Conservation (phyloP, 352 stramenopile genomes). For the Pythium brassicae region DNA sequence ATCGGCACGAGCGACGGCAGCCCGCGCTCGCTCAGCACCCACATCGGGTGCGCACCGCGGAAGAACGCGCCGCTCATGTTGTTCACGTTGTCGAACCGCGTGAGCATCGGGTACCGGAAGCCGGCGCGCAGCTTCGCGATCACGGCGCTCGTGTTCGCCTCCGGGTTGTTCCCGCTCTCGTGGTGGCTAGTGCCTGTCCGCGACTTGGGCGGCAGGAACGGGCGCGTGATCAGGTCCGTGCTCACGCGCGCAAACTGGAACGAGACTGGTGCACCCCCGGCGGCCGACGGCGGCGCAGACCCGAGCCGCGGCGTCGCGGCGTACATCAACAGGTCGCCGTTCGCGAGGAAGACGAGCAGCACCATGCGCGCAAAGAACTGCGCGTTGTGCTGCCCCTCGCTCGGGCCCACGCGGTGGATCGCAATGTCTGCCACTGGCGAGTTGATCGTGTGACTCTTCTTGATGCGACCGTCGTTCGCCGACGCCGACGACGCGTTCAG, state of each 20-base stretch:
- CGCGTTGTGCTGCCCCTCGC: conserved; percentile 64
- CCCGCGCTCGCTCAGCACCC: conserved; percentile 71
- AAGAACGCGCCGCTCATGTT: conserved; percentile 85
- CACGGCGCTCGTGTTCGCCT: conserved; percentile 65
- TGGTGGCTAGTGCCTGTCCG: conserved; percentile 42
- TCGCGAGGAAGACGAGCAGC: conserved; percentile 78
- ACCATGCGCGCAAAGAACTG: conserved; percentile 79
- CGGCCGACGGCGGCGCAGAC: conserved; percentile 17
- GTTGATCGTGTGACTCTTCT: conserved; percentile 78
- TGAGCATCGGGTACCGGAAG: conserved; percentile 86
- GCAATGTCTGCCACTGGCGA: conserved; percentile 79
- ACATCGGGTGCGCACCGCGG: conserved; percentile 79
- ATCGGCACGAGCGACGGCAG: conserved; percentile 68
- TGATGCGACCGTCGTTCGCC: conserved; percentile 73
- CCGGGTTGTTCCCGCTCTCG: conserved; percentile 38
- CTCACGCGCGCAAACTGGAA: conserved; percentile 68
- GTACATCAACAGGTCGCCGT: conserved; percentile 83
- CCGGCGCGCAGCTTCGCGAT: conserved; percentile 67
- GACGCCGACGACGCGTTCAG: conserved; percentile 65
- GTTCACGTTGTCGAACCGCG: conserved; percentile 77
- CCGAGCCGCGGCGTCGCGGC: conserved; percentile 46
- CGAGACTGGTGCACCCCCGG: conserved; percentile 13
- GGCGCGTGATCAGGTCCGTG: conserved; percentile 75
- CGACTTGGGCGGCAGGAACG: conserved; percentile 58
- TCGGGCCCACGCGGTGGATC: conserved; percentile 76